Percentiles rank a stretch among this genome's conserved stretches.
Conservation (phyloP, 306 rosid genomes). For the Styphnolobium japonicum region DNA sequence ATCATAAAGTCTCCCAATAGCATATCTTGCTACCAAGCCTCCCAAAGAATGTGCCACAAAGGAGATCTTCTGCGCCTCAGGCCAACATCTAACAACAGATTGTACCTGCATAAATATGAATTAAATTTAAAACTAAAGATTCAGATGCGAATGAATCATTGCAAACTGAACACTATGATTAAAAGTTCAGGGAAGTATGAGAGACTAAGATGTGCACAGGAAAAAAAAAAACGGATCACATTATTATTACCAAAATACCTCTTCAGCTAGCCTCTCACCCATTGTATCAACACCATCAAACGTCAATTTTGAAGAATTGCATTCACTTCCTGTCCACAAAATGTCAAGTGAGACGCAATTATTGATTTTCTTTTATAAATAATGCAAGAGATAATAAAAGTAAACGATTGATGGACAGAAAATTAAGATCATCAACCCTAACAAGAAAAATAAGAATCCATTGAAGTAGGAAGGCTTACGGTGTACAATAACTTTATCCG, state of each 20-base stretch:
- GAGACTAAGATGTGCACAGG: not conserved
- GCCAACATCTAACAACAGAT: constrained; percentile 56
- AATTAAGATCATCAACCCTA: not conserved
- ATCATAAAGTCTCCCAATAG: constrained; percentile 72
- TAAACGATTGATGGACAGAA: not conserved
- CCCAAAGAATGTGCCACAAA: constrained; percentile 98
- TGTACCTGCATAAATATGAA: constrained; percentile 60
- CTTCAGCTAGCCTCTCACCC: constrained; percentile 93
- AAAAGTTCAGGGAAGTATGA: not conserved
- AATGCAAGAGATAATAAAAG: not conserved
- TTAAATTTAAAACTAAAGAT: not conserved
- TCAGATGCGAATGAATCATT: not conserved
- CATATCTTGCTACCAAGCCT: constrained; percentile 92
- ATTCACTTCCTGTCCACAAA: constrained; percentile 79
- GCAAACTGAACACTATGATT: not conserved
- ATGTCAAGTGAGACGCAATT: constrained; percentile 23
- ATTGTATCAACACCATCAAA: constrained; percentile 91
- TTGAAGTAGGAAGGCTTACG: constrained; percentile 51
- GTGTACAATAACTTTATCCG: constrained; percentile 83
- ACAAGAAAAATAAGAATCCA: not conserved
- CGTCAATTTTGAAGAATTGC: constrained; percentile 78
- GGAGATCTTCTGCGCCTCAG: constrained; percentile 74
- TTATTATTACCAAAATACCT: constrained; percentile 65
- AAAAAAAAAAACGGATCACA: constrained; percentile 11
- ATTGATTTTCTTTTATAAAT: not conserved